A percentile compares a stretch with the other conserved stretches of the same genome.
Conservation (phyloP, 192 early-diverging fungal genomes). For the Chytriomyces sp. region DNA sequence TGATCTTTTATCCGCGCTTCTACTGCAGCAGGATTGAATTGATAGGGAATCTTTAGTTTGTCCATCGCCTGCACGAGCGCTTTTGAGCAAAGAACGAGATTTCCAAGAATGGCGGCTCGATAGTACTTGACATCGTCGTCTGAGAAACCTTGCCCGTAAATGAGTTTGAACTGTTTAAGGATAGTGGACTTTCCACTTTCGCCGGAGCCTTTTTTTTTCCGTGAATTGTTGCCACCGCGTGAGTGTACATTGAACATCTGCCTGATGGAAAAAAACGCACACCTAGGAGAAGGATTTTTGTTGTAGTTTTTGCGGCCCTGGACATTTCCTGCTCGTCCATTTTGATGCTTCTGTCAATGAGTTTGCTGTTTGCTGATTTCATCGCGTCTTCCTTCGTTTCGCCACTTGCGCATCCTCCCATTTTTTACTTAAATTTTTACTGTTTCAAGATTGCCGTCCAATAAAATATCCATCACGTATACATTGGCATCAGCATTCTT, state of each 20-base stretch:
- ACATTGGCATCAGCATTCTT: too few species aligned
- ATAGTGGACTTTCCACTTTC: conserved; percentile 54
- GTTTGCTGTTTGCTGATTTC: conserved; percentile 2
- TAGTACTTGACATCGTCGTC: conserved; percentile 42
- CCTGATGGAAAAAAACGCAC: background rate
- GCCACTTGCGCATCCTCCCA: too few species aligned
- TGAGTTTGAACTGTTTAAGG: conserved; percentile 51
- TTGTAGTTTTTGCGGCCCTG: conserved; percentile 5
- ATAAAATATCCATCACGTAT: too few species aligned
- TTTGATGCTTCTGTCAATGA: conserved; percentile 1
- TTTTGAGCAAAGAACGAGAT: conserved; percentile 38
- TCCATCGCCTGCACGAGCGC: conserved; percentile 45
- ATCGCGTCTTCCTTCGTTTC: background rate
- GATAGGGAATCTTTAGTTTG: conserved; percentile 33
- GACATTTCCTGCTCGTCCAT: background rate
- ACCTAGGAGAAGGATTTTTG: conserved; percentile 18
- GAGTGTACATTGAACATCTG: background rate
- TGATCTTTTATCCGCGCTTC: background rate
- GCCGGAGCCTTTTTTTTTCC: conserved; percentile 34
- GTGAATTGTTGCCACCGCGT: background rate
- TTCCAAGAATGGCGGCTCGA: conserved; percentile 39
- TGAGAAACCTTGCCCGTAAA: conserved; percentile 43
- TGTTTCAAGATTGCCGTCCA: too few species aligned
- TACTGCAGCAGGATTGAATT: background rate
- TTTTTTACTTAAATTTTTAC: too few species aligned